Evolutionary conservation across 257 asterid species (phyloP).

Genomic region (Solanum arcanum): DNA sequence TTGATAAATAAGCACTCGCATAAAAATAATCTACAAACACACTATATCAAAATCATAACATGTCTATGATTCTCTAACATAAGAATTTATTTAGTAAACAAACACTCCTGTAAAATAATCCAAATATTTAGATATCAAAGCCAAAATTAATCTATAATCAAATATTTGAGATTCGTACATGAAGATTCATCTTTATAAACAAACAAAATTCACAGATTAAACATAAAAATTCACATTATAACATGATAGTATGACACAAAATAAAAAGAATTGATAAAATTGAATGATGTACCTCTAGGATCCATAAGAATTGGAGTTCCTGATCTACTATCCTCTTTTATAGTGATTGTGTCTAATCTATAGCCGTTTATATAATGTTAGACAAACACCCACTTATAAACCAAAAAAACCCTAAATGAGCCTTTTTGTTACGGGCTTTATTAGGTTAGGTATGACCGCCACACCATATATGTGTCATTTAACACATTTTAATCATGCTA

Average conservation of each 20-base stretch:
- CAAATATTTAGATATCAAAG: neutral
- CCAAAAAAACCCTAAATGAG: neutral
- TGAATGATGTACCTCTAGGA: no score
- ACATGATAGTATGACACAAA: neutral
- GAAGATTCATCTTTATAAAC: neutral
- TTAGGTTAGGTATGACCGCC: neutral
- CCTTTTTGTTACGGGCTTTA: neutral
- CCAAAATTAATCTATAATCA: no score
- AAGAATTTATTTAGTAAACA: no score
- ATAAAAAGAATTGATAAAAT: no score
- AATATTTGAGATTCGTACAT: neutral
- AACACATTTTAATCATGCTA: neutral
- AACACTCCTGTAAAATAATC: no score
- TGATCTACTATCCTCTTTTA: no score
- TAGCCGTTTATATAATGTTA: neutral
- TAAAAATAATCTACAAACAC: no score
- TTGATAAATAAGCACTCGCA: no score
- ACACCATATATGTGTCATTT: neutral
- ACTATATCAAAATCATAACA: neutral
- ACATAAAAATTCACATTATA: neutral
- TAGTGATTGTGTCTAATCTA: no score
- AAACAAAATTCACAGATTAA: no score
- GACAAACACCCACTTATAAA: no score
- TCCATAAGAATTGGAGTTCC: no score
- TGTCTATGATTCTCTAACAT: neutral